Percentiles rank a stretch among this genome's conserved stretches.
Evolutionary conservation across 1,284 basidiomycete species (phyloP).

Genomic region (Apiotrichum montevideense): DNA sequence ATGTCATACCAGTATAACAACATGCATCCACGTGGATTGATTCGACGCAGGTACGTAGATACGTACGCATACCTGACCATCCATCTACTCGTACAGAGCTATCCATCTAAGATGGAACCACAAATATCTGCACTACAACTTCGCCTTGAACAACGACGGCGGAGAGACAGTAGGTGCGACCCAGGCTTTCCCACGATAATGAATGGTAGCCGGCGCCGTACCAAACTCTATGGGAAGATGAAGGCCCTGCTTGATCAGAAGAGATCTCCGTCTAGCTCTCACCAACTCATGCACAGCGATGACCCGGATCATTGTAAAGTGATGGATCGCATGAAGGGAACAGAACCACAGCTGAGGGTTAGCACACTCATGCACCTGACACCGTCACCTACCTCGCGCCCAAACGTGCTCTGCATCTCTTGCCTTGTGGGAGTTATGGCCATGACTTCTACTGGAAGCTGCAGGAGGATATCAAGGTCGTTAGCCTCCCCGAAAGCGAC

Average conservation of each 20-base stretch:
- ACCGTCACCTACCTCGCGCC: conserved; percentile 34
- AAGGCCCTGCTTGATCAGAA: conserved; percentile 22
- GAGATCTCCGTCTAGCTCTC: conserved; percentile 2
- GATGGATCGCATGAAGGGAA: conserved; percentile 42
- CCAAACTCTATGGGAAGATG: conserved; percentile 41
- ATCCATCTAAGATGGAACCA: no score
- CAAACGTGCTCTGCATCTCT: conserved; percentile 33
- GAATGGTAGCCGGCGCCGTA: conserved; percentile 40
- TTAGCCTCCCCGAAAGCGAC: conserved; percentile 15
- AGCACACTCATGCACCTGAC: background rate
- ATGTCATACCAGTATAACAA: no score
- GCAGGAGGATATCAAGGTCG: conserved; percentile 24
- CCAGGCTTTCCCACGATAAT: conserved; percentile 28
- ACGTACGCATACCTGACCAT: no score
- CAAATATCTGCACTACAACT: conserved; percentile 6
- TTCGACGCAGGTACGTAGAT: no score
- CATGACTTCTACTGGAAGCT: conserved; percentile 24
- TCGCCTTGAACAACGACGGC: conserved; percentile 6
- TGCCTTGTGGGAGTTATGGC: conserved; percentile 39
- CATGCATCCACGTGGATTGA: no score
- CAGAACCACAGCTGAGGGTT: conserved; percentile 39
- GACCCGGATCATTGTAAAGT: conserved; percentile 43
- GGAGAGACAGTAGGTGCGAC: conserved; percentile 9
- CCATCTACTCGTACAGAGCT: no score
- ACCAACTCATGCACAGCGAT: conserved; percentile 45